These are phyloP conservation scores for Piromyces sp. DNA, from an alignment of 192 early-diverging fungal genomes.

Conservation along the genomic window DNA sequence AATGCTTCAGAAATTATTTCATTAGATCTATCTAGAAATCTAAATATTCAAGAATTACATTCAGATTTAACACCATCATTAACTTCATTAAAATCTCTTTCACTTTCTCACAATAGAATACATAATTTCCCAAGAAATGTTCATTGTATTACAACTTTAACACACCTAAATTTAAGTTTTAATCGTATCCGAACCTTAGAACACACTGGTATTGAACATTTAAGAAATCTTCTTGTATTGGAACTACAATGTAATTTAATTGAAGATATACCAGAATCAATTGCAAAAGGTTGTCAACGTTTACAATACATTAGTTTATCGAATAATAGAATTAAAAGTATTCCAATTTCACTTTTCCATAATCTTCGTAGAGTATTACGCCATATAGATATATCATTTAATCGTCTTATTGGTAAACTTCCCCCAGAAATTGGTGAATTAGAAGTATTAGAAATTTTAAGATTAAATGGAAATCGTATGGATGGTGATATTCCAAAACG, in stretches of 20 bases:
- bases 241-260: conserved; percentile 56
- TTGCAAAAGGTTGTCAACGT: conserved; percentile 28
- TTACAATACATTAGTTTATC: conserved; percentile 54
- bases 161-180: conserved; percentile 56
- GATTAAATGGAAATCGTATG: conserved; percentile 60
- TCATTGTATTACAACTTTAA: conserved; percentile 37
- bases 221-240: conserved; percentile 39
- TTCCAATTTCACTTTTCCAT: conserved; percentile 46
- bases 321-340: conserved; percentile 56
- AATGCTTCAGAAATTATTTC: neutral
- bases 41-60: neutral
- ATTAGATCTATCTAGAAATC: neutral
- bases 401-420: conserved; percentile 49
- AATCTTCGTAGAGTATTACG: conserved; percentile 19
- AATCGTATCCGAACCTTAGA: conserved; percentile 55
- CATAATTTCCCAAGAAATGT: conserved; percentile 8
- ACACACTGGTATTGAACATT: conserved; percentile 37
- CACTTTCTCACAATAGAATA: neutral
- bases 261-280: conserved; percentile 43
- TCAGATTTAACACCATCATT: neutral
- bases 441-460: conserved; percentile 29
- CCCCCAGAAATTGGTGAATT: conserved; percentile 56
- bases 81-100: neutral
- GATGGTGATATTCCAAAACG: conserved; percentile 45
- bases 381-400: conserved; percentile 66